Percentiles rank a stretch among this genome's conserved stretches.
These are phyloP conservation scores for Ogataea naganishii DNA, from an alignment of 805 yeast species.

Conservation along the genomic window DNA sequence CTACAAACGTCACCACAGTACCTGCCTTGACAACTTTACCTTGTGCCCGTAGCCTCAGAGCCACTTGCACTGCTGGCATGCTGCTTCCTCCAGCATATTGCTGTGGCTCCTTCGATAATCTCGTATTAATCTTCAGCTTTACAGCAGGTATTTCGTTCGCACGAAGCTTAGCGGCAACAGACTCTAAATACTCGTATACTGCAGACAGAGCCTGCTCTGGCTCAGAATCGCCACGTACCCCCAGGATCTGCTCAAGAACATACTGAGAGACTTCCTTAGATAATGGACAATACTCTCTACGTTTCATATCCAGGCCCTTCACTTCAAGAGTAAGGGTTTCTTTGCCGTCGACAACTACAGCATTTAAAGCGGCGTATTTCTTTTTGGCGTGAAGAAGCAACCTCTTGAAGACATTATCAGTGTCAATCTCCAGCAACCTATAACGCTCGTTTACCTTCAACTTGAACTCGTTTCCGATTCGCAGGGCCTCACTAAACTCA, in stretches of 20 bases:
- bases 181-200: constrained; percentile 64
- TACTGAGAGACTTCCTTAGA: constrained; percentile 81
- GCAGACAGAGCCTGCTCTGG: constrained; percentile 68
- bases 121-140: constrained; percentile 75
- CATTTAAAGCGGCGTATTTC: constrained; percentile 89
- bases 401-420: constrained; percentile 85
- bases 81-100: constrained; percentile 75
- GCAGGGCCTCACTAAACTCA: constrained; percentile 61
- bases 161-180: constrained; percentile 47
- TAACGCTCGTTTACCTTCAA: constrained; percentile 81
- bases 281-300: constrained; percentile 92
- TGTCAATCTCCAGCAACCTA: constrained; percentile 82
- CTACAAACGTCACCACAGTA: constrained; percentile 80
- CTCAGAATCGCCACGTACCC: constrained; percentile 65
- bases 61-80: constrained; percentile 87
- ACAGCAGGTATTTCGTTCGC: constrained; percentile 54
- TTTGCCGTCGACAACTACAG: constrained; percentile 41
- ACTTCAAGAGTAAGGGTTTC: constrained; percentile 65
- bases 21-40: constrained; percentile 88
- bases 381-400: constrained; percentile 87
- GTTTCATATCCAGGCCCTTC: constrained; percentile 92
- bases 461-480: constrained; percentile 82
- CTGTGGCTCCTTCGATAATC: constrained; percentile 79
- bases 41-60: constrained; percentile 65
- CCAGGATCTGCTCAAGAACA: constrained; percentile 62